phyloP scores from a whole-genome alignment of 768 basidiomycete genomes.

The Psilocybe cyanescens region DNA sequence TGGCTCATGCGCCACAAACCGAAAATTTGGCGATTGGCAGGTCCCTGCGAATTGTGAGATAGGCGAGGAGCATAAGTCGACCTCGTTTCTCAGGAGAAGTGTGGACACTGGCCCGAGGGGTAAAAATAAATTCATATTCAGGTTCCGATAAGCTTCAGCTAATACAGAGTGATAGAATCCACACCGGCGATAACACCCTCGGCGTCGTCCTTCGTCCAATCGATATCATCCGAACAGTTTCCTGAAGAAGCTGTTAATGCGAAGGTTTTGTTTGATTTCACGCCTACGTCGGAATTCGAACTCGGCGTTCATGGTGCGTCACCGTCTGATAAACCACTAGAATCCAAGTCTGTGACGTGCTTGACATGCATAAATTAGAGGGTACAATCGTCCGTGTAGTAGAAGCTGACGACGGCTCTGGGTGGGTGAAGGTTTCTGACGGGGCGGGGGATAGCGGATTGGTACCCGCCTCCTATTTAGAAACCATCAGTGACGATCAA shows the following conservation, averaged over 20 bases:
- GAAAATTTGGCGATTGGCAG: slow-evolving; percentile 42
- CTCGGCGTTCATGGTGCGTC: slow-evolving; percentile 61
- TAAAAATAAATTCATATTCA: slow-evolving; percentile 23
- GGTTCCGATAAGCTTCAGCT: slow-evolving; percentile 10
- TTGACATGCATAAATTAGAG: slow-evolving; percentile 42
- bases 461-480: slow-evolving; percentile 84
- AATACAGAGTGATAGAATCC: slow-evolving; percentile 19
- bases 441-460: slow-evolving; percentile 65
- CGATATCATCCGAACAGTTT: slow-evolving; percentile 34
- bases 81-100: slow-evolving; percentile 25
- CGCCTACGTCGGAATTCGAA: slow-evolving; percentile 78
- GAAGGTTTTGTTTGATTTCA: slow-evolving; percentile 75
- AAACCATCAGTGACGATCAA: slow-evolving; percentile 32
- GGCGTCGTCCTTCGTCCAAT: slow-evolving; percentile 60
- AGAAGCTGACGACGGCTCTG: slow-evolving; percentile 85
- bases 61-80: slow-evolving; percentile 32
- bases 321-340: neutral
- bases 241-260: slow-evolving; percentile 51
- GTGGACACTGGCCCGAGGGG: slow-evolving; percentile 25
- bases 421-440: slow-evolving; percentile 81
- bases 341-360: neutral
- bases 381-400: slow-evolving; percentile 65
- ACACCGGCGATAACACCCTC: slow-evolving; percentile 38
- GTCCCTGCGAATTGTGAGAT: slow-evolving; percentile 55
- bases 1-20: slow-evolving; percentile 4